These are phyloP conservation scores for Penicillium mononematosum DNA, from an alignment of 495 filamentous ascomycete species.

Conservation along the genomic window DNA sequence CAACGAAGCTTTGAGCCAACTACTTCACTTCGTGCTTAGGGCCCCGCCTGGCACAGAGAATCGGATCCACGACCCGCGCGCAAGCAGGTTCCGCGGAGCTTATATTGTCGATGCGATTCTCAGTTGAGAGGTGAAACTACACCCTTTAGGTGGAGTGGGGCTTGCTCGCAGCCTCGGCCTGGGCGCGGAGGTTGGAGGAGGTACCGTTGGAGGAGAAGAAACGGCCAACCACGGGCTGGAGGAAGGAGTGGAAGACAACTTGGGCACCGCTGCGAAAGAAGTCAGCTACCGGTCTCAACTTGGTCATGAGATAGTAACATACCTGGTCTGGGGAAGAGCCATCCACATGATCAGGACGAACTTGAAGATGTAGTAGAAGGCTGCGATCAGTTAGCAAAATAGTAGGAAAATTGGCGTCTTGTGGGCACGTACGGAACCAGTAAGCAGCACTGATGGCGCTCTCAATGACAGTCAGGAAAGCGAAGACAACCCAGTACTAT, in stretches of 20 bases:
- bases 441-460: conserved; percentile 91
- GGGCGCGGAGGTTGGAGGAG: conserved; percentile 84
- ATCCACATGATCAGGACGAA: conserved; percentile 96
- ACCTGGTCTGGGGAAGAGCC: conserved; percentile 90
- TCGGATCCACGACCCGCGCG: conserved; percentile 17
- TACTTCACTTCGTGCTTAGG: conserved; percentile 11
- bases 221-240: conserved; percentile 85
- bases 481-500: conserved; percentile 97
- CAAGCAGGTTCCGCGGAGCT: conserved; percentile 10
- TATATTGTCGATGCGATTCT: conserved; percentile 26
- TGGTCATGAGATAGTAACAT: conserved; percentile 36
- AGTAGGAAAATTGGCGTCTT: background rate
- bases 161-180: conserved; percentile 74
- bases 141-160: conserved; percentile 37
- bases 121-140: conserved; percentile 2
- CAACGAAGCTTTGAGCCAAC: conserved; percentile 14
- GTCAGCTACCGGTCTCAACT: conserved; percentile 25
- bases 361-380: conserved; percentile 99
- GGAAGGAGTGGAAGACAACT: conserved; percentile 92
- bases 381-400: conserved; percentile 34
- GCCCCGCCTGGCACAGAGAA: conserved; percentile 15
- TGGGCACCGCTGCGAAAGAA: conserved; percentile 73
- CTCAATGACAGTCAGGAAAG: conserved; percentile 91
- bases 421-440: conserved; percentile 77
- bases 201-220: conserved; percentile 81